phyloP scores from a whole-genome alignment of 345 rosid species.

The Eucalyptus albens region DNA sequence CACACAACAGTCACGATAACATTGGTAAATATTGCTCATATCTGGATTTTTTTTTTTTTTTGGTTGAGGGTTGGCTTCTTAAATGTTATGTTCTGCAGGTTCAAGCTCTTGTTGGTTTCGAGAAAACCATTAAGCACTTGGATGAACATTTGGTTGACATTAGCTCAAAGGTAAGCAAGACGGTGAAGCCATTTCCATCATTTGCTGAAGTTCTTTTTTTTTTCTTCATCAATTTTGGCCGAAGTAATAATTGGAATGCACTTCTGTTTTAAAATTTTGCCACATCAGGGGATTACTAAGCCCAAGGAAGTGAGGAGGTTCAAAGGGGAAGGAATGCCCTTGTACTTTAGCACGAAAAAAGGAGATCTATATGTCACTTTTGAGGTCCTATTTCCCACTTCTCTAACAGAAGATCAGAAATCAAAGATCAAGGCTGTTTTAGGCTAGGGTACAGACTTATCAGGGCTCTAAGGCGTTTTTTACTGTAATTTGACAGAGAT shows the following conservation, averaged over 20 bases:
- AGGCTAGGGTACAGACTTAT: slow-evolving; percentile 13
- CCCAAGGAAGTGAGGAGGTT: slow-evolving; percentile 88
- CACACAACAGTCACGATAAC: slow-evolving; percentile 77
- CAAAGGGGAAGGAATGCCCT: slow-evolving; percentile 97
- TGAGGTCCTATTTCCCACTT: slow-evolving; percentile 84
- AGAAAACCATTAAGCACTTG: slow-evolving; percentile 87
- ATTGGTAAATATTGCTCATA: slow-evolving; percentile 35
- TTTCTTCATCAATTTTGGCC: background rate
- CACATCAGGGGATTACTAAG: slow-evolving; percentile 71
- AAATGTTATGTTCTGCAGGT: slow-evolving; percentile 23
- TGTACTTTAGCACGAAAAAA: slow-evolving; percentile 75
- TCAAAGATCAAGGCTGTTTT: slow-evolving; percentile 60
- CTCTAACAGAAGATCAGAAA: slow-evolving; percentile 80
- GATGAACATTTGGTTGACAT: slow-evolving; percentile 91
- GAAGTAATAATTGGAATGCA: background rate
- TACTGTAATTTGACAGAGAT: background rate
- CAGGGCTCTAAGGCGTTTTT: background rate
- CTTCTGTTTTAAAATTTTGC: background rate
- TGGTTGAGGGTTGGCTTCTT: background rate
- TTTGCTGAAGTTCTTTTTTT: background rate
- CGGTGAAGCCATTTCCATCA: background rate
- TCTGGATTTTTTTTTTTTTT: background rate
- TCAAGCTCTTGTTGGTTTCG: slow-evolving; percentile 96
- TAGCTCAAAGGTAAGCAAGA: slow-evolving; percentile 53
- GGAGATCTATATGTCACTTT: slow-evolving; percentile 80